These are phyloP conservation scores for Rosellinia necatrix DNA, from an alignment of 2,329 filamentous ascomycete genomes.

Conservation along the genomic window DNA sequence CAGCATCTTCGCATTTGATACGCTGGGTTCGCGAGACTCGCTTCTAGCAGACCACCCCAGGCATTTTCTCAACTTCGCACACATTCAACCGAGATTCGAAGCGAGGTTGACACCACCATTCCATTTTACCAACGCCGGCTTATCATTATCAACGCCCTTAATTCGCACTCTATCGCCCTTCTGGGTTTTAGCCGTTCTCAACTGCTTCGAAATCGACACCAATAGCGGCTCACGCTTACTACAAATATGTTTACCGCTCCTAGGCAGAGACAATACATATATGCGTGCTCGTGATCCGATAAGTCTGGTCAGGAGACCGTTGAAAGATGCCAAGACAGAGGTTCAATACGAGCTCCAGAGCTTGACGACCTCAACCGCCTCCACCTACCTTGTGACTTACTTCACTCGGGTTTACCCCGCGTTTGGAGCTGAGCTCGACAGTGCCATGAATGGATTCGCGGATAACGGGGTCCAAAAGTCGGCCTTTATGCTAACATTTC, in stretches of 20 bases:
- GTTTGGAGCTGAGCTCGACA: constrained; percentile 11
- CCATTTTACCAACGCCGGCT: constrained; percentile 14
- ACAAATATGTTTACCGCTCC: constrained; percentile 14
- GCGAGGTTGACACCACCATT: constrained; percentile 12
- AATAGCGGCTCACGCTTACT: constrained; percentile 3
- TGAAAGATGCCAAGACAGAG: constrained; percentile 1
- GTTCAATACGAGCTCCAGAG: constrained; percentile 10
- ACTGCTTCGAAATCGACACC: constrained; percentile 16
- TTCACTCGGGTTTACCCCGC: constrained; percentile 15
- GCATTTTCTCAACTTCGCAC: neutral
- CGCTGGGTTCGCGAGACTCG: constrained; percentile 1
- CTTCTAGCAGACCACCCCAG: constrained; percentile 16
- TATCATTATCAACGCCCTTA: constrained; percentile 11
- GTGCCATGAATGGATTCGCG: constrained; percentile 12
- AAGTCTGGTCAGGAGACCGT: constrained; percentile 4
- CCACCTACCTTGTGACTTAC: constrained; percentile 13
- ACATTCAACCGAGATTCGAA: constrained; percentile 11
- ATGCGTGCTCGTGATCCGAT: constrained; percentile 19
- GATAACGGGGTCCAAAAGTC: constrained; percentile 14
- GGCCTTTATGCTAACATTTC: constrained; percentile 16
- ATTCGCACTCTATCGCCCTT: constrained; percentile 15
- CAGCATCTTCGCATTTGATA: constrained; percentile 16
- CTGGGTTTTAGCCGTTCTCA: constrained; percentile 16
- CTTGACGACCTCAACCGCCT: constrained; percentile 1
- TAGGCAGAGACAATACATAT: constrained; percentile 16